A percentile compares a stretch with the other conserved stretches of the same genome.
Evolutionary conservation across 2,329 filamentous ascomycete species (phyloP).

Genomic region (Sclerotinia trifoliorum): DNA sequence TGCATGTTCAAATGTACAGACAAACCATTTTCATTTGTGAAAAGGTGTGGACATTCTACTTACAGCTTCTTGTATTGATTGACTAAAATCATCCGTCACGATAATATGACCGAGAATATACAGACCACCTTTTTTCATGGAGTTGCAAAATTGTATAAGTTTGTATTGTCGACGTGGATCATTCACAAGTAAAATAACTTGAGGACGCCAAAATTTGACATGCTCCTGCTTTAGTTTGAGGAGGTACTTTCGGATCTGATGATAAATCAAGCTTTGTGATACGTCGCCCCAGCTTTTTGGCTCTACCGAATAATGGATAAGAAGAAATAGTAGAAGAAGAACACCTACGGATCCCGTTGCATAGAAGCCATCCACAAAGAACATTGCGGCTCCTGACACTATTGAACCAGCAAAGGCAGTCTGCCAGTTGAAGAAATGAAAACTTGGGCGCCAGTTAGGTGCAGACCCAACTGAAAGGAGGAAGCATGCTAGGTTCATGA

Average conservation of each 20-base stretch:
- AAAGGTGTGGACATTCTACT: not conserved
- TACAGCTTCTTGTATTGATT: slow-evolving; percentile 71
- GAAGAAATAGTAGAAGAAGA: slow-evolving; percentile 72
- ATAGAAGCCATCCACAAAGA: slow-evolving; percentile 82
- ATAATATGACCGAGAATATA: slow-evolving; percentile 86
- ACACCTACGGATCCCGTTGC: slow-evolving; percentile 73
- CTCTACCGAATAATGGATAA: slow-evolving; percentile 82
- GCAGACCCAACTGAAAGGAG: slow-evolving; percentile 82
- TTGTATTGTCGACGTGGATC: slow-evolving; percentile 78
- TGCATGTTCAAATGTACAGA: not conserved
- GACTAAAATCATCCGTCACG: slow-evolving; percentile 77
- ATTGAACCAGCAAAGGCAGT: slow-evolving; percentile 73
- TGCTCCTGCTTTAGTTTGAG: slow-evolving; percentile 81
- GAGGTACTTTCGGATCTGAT: slow-evolving; percentile 84
- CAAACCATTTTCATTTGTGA: not conserved
- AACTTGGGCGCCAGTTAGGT: slow-evolving; percentile 84
- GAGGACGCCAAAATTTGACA: slow-evolving; percentile 90
- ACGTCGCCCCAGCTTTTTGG: slow-evolving; percentile 91
- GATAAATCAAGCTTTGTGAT: slow-evolving; percentile 83
- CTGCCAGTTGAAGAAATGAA: slow-evolving; percentile 86
- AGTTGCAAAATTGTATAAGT: slow-evolving; percentile 88
- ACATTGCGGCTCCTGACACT: slow-evolving; percentile 79
- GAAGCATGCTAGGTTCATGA: slow-evolving; percentile 85
- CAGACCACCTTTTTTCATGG: slow-evolving; percentile 80
- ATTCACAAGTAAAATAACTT: slow-evolving; percentile 81